Conservation (phyloP, 2,329 filamentous ascomycete genomes). For the Aaosphaeria arxii region DNA sequence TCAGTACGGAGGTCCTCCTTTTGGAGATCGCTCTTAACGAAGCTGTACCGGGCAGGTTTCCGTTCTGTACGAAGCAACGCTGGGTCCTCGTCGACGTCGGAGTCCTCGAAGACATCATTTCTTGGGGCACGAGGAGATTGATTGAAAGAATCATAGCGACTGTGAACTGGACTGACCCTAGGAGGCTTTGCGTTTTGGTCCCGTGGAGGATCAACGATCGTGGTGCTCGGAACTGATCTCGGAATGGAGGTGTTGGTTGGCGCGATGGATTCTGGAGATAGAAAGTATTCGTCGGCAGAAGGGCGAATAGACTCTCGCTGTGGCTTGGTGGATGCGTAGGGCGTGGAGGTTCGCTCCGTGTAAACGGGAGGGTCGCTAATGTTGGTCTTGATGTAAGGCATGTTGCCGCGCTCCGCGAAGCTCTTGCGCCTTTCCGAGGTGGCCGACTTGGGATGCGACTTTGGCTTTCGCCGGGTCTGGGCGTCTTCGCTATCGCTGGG, state of each 20-base stretch:
- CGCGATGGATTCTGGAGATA: slow-evolving; percentile 49
- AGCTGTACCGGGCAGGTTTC: slow-evolving; percentile 38
- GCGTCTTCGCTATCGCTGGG: slow-evolving; percentile 16
- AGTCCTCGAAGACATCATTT: slow-evolving; percentile 29
- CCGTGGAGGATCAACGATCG: slow-evolving; percentile 8
- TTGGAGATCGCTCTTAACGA: slow-evolving; percentile 35
- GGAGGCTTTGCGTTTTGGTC: slow-evolving; percentile 25
- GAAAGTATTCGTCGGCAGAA: slow-evolving; percentile 40
- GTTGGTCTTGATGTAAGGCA: slow-evolving; percentile 34
- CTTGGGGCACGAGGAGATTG: slow-evolving; percentile 13
- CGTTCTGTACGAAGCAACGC: slow-evolving; percentile 27
- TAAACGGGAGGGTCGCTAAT: slow-evolving; percentile 39
- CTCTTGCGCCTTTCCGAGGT: slow-evolving; percentile 18
- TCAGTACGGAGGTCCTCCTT: slow-evolving; percentile 31
- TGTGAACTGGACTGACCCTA: slow-evolving; percentile 21
- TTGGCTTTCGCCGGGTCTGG: slow-evolving; percentile 1
- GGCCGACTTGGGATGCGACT: slow-evolving; percentile 7
- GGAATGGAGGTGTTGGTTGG: slow-evolving; percentile 32
- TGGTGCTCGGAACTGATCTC: slow-evolving; percentile 18
- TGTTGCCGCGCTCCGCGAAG: slow-evolving; percentile 32
- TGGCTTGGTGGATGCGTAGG: slow-evolving; percentile 44
- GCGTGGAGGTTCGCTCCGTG: slow-evolving; percentile 41
- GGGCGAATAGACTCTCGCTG: slow-evolving; percentile 28
- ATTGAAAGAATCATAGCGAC: slow-evolving; percentile 19
- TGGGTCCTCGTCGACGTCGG: slow-evolving; percentile 27